A percentile compares a stretch with the other conserved stretches of the same genome.
phyloP scores from a whole-genome alignment of 208 protist genomes.

The Trypanosoma conorhini region DNA sequence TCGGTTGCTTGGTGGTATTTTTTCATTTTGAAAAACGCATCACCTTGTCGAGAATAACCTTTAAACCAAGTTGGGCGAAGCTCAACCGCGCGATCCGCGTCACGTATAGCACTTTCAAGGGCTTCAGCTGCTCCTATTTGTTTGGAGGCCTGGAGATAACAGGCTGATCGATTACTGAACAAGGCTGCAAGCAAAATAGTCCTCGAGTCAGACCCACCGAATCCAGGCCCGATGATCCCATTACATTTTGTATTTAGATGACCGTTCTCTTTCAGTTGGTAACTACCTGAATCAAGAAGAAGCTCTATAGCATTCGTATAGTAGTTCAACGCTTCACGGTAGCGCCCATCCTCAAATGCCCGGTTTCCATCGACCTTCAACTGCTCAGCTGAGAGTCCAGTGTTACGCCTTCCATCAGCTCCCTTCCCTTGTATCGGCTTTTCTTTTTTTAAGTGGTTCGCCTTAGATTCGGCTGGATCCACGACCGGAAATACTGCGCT shows the following conservation, averaged over 20 bases:
- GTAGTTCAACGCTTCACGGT: conserved; percentile 63
- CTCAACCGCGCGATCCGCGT: conserved; percentile 85
- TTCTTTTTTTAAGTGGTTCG: not conserved
- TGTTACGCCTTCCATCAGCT: not conserved
- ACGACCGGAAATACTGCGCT: conserved; percentile 8
- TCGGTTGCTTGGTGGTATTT: conserved; percentile 88
- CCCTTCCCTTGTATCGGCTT: conserved; percentile 3
- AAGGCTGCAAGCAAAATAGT: conserved; percentile 71
- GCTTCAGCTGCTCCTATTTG: conserved; percentile 48
- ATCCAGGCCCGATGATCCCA: not conserved
- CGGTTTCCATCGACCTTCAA: conserved; percentile 90
- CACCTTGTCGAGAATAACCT: conserved; percentile 90
- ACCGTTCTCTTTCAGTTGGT: conserved; percentile 12
- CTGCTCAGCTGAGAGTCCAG: conserved; percentile 38
- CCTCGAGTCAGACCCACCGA: conserved; percentile 8
- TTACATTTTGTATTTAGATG: not conserved
- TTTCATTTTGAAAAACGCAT: conserved; percentile 82
- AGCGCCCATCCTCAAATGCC: conserved; percentile 83
- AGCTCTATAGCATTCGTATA: conserved; percentile 88
- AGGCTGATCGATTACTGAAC: conserved; percentile 95
- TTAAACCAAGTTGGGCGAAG: conserved; percentile 94
- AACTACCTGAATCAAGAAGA: conserved; percentile 34
- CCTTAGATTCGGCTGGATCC: not conserved
- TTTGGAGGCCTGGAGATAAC: conserved; percentile 73
- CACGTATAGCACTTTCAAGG: conserved; percentile 78